Evolutionary conservation across 495 filamentous ascomycete genomes (phyloP), one percentile per base, ranked within the genome.

Genomic region (Chaetomium cochliodes): DNA sequence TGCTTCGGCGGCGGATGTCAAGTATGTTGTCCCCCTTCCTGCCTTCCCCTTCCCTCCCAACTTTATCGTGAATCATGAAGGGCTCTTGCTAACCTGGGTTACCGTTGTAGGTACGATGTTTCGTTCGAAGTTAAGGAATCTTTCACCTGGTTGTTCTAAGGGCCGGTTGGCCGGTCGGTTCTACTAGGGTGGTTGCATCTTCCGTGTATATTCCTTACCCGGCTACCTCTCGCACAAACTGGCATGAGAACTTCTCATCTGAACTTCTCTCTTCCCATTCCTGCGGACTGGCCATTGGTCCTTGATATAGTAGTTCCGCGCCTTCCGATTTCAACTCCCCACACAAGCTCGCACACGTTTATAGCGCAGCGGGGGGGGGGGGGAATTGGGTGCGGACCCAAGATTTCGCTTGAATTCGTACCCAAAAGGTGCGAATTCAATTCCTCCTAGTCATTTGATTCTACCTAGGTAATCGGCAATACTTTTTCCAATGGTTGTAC

Each of bases 101-200:
- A 54, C 13, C 28, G 20, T 22, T 25, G 2, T 47, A 86, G 84
- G 72, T 77, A 77, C 64, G 74, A 73, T 16, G 72, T 77, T 37
- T 70, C 73, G 12, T 87, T 87, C 67, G 82, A 85, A 62, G 83
- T 87, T 41, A 77, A 79, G 69, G 79, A 85, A 66, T 81, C 83
- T 11, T 87, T 86, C 69, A 83, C 82, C 20, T 86, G 84, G 84
- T 69, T 82, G 7, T 82, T 82, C 58, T 82, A 71, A 39, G 57
- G 39, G 42, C 3, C 2, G 44, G 13, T 30, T 30, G 26, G 15
- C 8, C 12, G 16, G 26, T 33, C 30, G 26, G 26, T 25, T n/a
- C 15, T 5, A 30, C n/a, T n/a, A 16, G 2, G 5, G 13, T 15
- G 25, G n/a, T 33, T 37, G 52, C 52, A 37, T 54, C 28, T 33